Evolutionary conservation across 139 green algal genomes (phyloP), one percentile per base, ranked within the genome.

Genomic region (Edaphochlamys debaryana): DNA sequence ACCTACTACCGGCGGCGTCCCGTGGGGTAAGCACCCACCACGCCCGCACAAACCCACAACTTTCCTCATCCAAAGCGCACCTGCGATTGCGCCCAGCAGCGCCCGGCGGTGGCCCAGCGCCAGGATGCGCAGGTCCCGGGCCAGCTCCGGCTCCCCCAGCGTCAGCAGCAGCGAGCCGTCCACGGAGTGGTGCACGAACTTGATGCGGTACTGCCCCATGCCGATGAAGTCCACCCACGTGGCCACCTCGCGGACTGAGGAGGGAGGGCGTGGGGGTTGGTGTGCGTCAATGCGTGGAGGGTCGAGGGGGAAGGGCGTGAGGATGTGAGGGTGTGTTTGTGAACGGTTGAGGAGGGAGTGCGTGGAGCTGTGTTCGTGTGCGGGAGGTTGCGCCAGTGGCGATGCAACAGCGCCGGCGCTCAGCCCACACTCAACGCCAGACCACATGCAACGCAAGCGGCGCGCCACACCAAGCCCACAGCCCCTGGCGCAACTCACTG

Each of bases 181-280:
- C 1, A 96, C 71, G 27, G 69, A 80, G 75, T 95, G 82, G 87
- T 96, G 93, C 75, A 94, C 72, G 76, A 96, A 95, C 29, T 88
- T 89, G 48, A 87, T 82, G 42, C 93, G 83, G 85, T 96, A 95
- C 80, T 95, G 92, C 20, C 85, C 85, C 68, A 96, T 74, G 15
- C 93, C 93, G 17, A 96, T 88, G 63, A 80, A 69, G 19, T 95
- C 93, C 34, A 95, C 60, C 92, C 92, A 96, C 60, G 91, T 84
- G 63, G 88, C 92, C 32, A 95, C 94, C 73, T 96, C 89, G 4
- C 32, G 27, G 58, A 95, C 89, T 91, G 87, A 19, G 27, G n/a
- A n/a, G n/a, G n/a, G n/a, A n/a, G n/a, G n/a, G n/a, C 22, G 30
- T 17, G 63, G 32, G 34, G 7, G 8, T 25, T 4, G 34, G n/a